phyloP scores from a whole-genome alignment of 768 basidiomycete species.

The Strobilomyces dryophilus region DNA sequence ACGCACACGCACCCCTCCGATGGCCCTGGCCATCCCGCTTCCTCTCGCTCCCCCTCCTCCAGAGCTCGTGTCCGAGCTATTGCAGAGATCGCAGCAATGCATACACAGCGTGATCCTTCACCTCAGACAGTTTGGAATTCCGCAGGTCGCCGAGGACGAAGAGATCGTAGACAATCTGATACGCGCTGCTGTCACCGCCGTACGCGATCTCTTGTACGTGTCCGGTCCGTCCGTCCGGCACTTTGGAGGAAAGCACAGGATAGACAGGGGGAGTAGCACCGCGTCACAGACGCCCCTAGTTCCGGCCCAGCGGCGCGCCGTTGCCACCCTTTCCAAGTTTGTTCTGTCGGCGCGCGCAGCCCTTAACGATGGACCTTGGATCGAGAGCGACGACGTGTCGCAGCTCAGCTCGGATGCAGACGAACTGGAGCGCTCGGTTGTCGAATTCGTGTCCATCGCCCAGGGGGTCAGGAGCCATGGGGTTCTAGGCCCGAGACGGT shows the following conservation, averaged over 20 bases:
- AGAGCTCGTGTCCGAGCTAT: slow-evolving; percentile 56
- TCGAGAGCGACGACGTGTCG: slow-evolving; percentile 13
- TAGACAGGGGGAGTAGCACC: slow-evolving; percentile 25
- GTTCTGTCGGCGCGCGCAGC: slow-evolving; percentile 83
- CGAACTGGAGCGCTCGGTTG: slow-evolving; percentile 66
- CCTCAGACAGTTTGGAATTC: slow-evolving; percentile 45
- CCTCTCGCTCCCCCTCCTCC: slow-evolving; percentile 50
- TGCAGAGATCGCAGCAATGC: slow-evolving; percentile 48
- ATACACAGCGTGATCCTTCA: slow-evolving; percentile 61
- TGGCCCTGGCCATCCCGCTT: slow-evolving; percentile 36
- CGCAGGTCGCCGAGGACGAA: slow-evolving; percentile 50
- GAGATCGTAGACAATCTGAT: slow-evolving; percentile 58
- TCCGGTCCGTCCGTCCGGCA: slow-evolving; percentile 55
- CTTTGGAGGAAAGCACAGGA: slow-evolving; percentile 41
- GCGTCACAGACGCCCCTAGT: slow-evolving; percentile 57
- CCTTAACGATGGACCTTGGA: slow-evolving; percentile 40
- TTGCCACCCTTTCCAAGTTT: slow-evolving; percentile 83
- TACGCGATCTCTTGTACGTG: slow-evolving; percentile 69
- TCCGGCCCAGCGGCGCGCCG: slow-evolving; percentile 75
- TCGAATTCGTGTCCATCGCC: slow-evolving; percentile 63
- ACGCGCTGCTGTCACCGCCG: slow-evolving; percentile 52
- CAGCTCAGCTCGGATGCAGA: slow-evolving; percentile 69
- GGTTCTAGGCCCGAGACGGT: slow-evolving; percentile 28
- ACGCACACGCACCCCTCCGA: background rate
- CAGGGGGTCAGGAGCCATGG: slow-evolving; percentile 36